These are phyloP conservation scores for Tubosaeta brunneosetosa DNA, from an alignment of 768 basidiomycete species.

Conservation along the genomic window DNA sequence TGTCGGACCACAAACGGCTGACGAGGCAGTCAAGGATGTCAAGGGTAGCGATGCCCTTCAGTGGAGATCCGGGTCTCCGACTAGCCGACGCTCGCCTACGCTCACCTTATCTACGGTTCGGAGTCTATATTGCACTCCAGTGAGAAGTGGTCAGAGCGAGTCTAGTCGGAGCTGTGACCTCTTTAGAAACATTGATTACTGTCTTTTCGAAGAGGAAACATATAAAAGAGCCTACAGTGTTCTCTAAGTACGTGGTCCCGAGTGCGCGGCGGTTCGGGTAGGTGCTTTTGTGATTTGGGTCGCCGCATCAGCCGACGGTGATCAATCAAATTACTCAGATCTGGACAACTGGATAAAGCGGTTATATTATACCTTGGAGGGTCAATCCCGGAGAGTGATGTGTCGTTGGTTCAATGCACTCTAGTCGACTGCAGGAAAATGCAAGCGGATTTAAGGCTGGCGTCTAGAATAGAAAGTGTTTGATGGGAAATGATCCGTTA, in stretches of 20 bases:
- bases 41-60: conserved; percentile 73
- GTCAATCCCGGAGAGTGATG: conserved; percentile 48
- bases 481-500: conserved; percentile 24
- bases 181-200: conserved; percentile 68
- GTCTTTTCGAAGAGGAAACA: conserved; percentile 60
- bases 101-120: conserved; percentile 62
- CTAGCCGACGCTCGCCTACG: conserved; percentile 19
- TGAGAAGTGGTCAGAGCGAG: conserved; percentile 1
- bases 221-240: conserved; percentile 61
- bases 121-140: conserved; percentile 77
- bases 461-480: conserved; percentile 72
- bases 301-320: background rate
- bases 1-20: conserved; percentile 37
- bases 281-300: background rate
- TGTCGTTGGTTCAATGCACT: conserved; percentile 84
- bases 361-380: conserved; percentile 86
- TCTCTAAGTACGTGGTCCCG: conserved; percentile 82
- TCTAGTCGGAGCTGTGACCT: no score
- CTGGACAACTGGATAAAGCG: conserved; percentile 72
- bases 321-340: conserved; percentile 66
- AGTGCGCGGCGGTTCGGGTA: conserved; percentile 65
- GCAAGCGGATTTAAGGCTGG: conserved; percentile 64
- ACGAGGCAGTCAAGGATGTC: conserved; percentile 78
- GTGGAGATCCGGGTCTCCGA: conserved; percentile 18
- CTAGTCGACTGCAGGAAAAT: conserved; percentile 77